Base-by-base conservation (phyloP, 805 yeast species). In the Ogataea paradorogensis region DNA sequence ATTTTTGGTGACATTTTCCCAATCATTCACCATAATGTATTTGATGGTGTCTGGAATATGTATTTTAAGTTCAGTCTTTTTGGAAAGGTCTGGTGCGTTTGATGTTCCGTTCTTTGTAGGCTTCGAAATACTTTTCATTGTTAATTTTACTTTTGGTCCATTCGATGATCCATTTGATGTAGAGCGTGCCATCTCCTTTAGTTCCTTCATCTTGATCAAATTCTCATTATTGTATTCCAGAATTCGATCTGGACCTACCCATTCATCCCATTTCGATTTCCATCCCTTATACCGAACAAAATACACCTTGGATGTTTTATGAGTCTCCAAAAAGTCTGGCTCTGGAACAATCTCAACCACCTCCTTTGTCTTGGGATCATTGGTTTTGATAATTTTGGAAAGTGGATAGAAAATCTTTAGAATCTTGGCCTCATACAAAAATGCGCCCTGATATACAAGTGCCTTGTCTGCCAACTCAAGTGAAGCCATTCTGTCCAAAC, bases 181-280 rank as follows among this genome's bases (percentile, higher is more conserved):
- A 34, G 35, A 23, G 28, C 38, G 29, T 16, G 30, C 33, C 22
- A 18, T 18, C 24, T 45, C 45, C n/a, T 28, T 26, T n/a, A 43
- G 33, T 27, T 50, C 43, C 27, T 79, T 76, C 60, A 82, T 86
- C 35, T 78, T 63, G 34, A 71, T 66, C 38, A 83, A 51, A 53
- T 84, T 88, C 48, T 83, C 95, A 22, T 78, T 82, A 35, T 74
- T 84, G 55, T 70, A 71, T 47, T 78, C 82, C 54, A 86, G 67
- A 5, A 91, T 73, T 25, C 98, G 66, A 27, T 77, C 80, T 7
- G 63, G 61, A 1, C 76, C 73, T 1, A 91, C 91, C 99, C 99
- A 91, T 61, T 91, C 99, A 58, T 91, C 98, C 96, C 96, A 91
- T 43, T 89, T 80, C 13, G 82, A 63, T 55, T 90, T 91, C 99